Evolutionary conservation across 352 stramenopile genomes (phyloP).

Genomic region (Lagenidium sp.): DNA sequence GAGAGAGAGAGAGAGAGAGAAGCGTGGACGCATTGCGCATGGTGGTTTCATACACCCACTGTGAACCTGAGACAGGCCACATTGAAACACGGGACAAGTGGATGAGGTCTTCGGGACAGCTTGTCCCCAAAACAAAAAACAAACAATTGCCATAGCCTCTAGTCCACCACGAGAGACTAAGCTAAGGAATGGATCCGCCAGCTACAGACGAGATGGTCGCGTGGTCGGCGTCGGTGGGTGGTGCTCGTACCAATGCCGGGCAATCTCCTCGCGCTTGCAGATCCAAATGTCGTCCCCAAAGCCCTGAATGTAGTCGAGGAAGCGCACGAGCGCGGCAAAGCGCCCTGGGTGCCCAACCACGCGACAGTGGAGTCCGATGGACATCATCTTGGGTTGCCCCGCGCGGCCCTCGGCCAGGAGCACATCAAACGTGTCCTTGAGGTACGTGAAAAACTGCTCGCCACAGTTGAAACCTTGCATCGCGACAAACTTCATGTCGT

Average conservation of each 20-base stretch:
- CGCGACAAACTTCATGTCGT: conserved; percentile 95
- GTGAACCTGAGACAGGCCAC: too few relatives aligned
- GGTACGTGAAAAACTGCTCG: conserved; percentile 90
- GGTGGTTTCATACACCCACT: too few relatives aligned
- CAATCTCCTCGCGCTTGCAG: conserved; percentile 91
- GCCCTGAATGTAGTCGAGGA: conserved; percentile 90
- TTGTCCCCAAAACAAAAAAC: too few relatives aligned
- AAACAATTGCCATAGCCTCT: background rate
- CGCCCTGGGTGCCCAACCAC: conserved; percentile 85
- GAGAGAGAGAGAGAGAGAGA: too few relatives aligned
- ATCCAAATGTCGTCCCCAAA: conserved; percentile 90
- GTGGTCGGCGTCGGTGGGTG: conserved; percentile 46
- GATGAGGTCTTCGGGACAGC: too few relatives aligned
- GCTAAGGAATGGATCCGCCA: too few relatives aligned
- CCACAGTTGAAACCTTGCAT: conserved; percentile 88
- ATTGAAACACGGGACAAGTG: too few relatives aligned
- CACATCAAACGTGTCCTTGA: conserved; percentile 88
- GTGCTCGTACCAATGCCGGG: conserved; percentile 91
- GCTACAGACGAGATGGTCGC: too few relatives aligned
- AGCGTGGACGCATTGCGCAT: too few relatives aligned
- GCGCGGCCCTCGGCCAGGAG: conserved; percentile 83
- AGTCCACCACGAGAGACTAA: too few relatives aligned
- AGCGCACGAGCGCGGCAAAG: conserved; percentile 86
- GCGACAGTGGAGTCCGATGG: conserved; percentile 90
- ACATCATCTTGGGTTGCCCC: conserved; percentile 94